Conservation (phyloP, 1,284 basidiomycete genomes). For the Rhodotorula sp. region DNA sequence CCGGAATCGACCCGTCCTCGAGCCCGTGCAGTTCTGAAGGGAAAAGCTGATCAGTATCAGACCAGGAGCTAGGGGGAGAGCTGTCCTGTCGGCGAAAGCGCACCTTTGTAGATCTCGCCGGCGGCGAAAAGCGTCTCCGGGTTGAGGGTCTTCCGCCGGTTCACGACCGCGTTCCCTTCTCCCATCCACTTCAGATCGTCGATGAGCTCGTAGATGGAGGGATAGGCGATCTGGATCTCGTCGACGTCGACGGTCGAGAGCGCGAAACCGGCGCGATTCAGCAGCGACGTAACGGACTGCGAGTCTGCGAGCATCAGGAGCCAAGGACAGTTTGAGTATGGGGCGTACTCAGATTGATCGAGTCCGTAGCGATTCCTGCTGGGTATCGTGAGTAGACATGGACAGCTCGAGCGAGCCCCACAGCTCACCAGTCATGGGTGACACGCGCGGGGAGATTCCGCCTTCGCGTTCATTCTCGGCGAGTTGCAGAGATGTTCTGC, state of each 20-base stretch:
- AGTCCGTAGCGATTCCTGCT: too few relatives aligned
- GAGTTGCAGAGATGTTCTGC: constrained; percentile 78
- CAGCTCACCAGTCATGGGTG: constrained; percentile 87
- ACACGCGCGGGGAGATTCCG: constrained; percentile 90
- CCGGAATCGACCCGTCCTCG: constrained; percentile 79
- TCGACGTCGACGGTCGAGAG: constrained; percentile 94
- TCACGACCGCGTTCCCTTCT: constrained; percentile 79
- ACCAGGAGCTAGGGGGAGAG: too few relatives aligned
- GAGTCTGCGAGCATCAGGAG: constrained; percentile 36
- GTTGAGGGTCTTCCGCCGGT: constrained; percentile 61
- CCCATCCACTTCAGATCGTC: constrained; percentile 95
- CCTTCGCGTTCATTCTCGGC: constrained; percentile 94
- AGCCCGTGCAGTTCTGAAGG: constrained; percentile 75
- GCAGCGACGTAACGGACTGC: constrained; percentile 69
- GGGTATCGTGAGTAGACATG: too few relatives aligned
- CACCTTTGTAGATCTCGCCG: constrained; percentile 88
- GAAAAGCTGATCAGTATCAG: background rate
- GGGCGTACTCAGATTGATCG: too few relatives aligned
- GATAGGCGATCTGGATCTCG: constrained; percentile 87
- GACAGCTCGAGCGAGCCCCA: background rate
- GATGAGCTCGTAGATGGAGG: constrained; percentile 94
- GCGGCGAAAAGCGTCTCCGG: constrained; percentile 89
- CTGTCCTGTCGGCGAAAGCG: background rate
- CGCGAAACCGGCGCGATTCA: constrained; percentile 89
- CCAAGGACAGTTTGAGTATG: too few relatives aligned